Conservation (phyloP, 2,329 filamentous ascomycete genomes). For the Zymoseptoria crescenta region DNA sequence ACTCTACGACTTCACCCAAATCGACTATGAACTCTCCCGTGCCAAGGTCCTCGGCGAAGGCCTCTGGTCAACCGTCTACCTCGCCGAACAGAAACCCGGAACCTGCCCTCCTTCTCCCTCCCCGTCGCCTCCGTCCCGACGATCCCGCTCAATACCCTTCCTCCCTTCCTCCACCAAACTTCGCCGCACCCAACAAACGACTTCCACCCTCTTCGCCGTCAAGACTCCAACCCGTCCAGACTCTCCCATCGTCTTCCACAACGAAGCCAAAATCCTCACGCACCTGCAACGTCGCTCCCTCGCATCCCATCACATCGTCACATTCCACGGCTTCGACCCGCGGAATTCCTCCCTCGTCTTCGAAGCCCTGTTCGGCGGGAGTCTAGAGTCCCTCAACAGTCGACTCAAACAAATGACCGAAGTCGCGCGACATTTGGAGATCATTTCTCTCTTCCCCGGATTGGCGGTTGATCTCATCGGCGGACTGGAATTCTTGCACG, state of each 20-base stretch:
- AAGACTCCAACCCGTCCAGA: constrained; percentile 28
- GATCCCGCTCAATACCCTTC: neutral
- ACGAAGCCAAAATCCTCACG: constrained; percentile 29
- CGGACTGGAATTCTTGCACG: constrained; percentile 37
- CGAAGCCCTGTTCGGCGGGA: constrained; percentile 27
- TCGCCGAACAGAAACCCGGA: constrained; percentile 20
- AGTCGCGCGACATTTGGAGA: constrained; percentile 28
- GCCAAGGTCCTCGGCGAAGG: constrained; percentile 28
- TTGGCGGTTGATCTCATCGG: constrained; percentile 34
- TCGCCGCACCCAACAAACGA: constrained; percentile 15
- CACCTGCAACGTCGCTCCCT: constrained; percentile 21
- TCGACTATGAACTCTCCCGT: constrained; percentile 28
- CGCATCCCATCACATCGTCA: constrained; percentile 23
- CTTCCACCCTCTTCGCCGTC: constrained; percentile 24
- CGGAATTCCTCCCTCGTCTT: constrained; percentile 27
- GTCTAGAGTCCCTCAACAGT: constrained; percentile 23
- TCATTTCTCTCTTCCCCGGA: constrained; percentile 34
- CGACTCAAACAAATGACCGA: constrained; percentile 27
- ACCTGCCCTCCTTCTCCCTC: neutral
- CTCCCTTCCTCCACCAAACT: neutral
- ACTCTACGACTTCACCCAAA: constrained; percentile 21
- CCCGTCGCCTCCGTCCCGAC: neutral
- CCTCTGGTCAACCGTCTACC: constrained; percentile 31
- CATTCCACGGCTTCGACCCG: constrained; percentile 29
- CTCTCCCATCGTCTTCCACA: constrained; percentile 26